phyloP scores from a whole-genome alignment of 345 rosid genomes.

The Viola odorata region DNA sequence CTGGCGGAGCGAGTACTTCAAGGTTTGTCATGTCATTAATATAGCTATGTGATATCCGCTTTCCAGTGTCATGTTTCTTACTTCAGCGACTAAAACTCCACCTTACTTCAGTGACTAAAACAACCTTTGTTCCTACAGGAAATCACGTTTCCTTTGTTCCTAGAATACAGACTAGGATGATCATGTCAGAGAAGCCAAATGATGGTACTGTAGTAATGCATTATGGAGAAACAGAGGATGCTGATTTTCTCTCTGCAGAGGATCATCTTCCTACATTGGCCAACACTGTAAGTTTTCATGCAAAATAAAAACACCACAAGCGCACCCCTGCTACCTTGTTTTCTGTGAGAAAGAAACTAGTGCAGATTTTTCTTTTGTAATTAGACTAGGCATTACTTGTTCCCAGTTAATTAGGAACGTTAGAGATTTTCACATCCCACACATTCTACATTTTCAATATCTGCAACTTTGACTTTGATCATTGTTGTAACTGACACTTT shows the following conservation, averaged over 20 bases:
- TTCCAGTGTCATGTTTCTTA: constrained; percentile 3
- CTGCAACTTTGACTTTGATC: too few relatives aligned
- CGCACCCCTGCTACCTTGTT: too few relatives aligned
- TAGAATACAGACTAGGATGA: constrained; percentile 44
- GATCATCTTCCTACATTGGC: constrained; percentile 72
- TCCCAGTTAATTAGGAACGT: too few relatives aligned
- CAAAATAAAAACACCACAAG: neutral
- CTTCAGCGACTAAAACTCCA: constrained; percentile 13
- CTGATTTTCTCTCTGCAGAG: constrained; percentile 58
- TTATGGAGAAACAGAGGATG: constrained; percentile 77
- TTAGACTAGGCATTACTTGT: too few relatives aligned
- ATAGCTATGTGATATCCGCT: constrained; percentile 9
- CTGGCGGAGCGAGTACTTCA: constrained; percentile 56
- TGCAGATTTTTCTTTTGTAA: neutral
- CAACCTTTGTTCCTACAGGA: constrained; percentile 31
- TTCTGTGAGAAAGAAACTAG: neutral
- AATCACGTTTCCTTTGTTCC: constrained; percentile 38
- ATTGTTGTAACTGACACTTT: neutral
- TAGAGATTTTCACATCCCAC: too few relatives aligned
- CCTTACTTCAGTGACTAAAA: constrained; percentile 10
- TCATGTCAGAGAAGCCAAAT: constrained; percentile 68
- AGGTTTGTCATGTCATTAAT: constrained; percentile 40
- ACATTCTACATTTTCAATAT: too few relatives aligned
- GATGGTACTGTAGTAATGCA: constrained; percentile 83
- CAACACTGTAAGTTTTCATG: constrained; percentile 57